These are phyloP conservation scores for Fraxinus albicans DNA, from an alignment of 305 asterid genomes.

Conservation along the genomic window DNA sequence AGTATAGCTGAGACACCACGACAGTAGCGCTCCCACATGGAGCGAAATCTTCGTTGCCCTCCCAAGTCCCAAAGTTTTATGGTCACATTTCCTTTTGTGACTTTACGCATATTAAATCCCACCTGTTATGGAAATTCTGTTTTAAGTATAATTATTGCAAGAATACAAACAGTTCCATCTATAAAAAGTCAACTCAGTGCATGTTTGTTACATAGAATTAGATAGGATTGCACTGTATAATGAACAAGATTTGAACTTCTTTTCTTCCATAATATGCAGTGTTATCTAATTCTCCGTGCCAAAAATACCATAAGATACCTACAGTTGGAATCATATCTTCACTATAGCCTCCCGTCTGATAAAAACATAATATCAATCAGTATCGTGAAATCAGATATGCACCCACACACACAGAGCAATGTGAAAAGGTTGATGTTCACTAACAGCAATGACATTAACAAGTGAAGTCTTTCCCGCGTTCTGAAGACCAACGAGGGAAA, in stretches of 20 bases:
- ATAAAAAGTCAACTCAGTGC: neutral
- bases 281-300: neutral
- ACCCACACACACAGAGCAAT: conserved; percentile 5
- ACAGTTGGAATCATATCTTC: conserved; percentile 98
- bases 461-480: conserved; percentile 94
- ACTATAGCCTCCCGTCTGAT: conserved; percentile 90
- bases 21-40: conserved; percentile 97
- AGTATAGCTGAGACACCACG: conserved; percentile 89
- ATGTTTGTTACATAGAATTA: neutral
- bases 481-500: conserved; percentile 85
- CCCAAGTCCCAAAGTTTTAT: conserved; percentile 94
- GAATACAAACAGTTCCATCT: neutral
- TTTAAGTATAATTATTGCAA: neutral
- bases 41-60: conserved; percentile 87
- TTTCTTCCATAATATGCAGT: neutral
- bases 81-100: conserved; percentile 89
- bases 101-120: conserved; percentile 93
- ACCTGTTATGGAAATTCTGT: conserved; percentile 45
- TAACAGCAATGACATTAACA: conserved; percentile 83
- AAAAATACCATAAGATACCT: conserved; percentile 32
- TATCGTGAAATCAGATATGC: conserved; percentile 6
- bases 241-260: neutral
- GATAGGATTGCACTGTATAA: neutral
- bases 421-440: conserved; percentile 23
- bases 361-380: conserved; percentile 29